A percentile compares a stretch with the other conserved stretches of the same genome.
phyloP scores from a whole-genome alignment of 2,329 filamentous ascomycete genomes.

The Colletotrichum higginsianum region DNA sequence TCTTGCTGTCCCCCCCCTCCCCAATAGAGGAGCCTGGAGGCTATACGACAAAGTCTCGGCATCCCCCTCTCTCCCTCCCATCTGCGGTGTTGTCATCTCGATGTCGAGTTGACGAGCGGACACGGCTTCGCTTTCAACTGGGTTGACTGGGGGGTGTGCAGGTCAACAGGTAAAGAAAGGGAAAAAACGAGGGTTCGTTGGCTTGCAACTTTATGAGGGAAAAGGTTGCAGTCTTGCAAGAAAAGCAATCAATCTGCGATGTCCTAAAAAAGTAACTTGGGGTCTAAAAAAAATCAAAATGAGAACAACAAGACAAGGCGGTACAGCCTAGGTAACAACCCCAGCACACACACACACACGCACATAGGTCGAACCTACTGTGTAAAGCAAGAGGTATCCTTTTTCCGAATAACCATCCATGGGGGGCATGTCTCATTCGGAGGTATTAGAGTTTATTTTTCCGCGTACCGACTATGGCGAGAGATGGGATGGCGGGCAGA shows the following conservation, averaged over 20 bases:
- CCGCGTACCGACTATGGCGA: not conserved
- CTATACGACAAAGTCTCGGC: not conserved
- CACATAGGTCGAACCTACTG: too few species aligned
- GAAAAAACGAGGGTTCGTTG: conserved; percentile 10
- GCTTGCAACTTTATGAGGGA: conserved; percentile 16
- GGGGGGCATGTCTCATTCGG: conserved; percentile 8
- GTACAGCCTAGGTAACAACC: too few species aligned
- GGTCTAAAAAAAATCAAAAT: not conserved
- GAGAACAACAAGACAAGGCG: too few species aligned
- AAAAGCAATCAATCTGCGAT: too few species aligned
- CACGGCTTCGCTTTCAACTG: not conserved
- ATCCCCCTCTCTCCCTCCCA: not conserved
- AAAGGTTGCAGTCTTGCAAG: too few species aligned
- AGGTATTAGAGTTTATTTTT: conserved; percentile 1
- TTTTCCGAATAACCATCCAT: not conserved
- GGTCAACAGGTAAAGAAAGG: not conserved
- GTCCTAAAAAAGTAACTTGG: conserved; percentile 9
- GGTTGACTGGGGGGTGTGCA: not conserved
- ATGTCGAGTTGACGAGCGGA: conserved; percentile 11
- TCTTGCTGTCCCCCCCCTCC: not conserved
- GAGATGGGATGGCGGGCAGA: conserved; percentile 32
- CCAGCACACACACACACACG: too few species aligned
- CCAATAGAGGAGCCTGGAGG: not conserved
- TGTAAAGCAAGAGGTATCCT: too few species aligned
- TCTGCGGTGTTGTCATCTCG: conserved; percentile 23